These are phyloP conservation scores for Penicillium sp. DNA, from an alignment of 2,329 filamentous ascomycete species.

Conservation along the genomic window DNA sequence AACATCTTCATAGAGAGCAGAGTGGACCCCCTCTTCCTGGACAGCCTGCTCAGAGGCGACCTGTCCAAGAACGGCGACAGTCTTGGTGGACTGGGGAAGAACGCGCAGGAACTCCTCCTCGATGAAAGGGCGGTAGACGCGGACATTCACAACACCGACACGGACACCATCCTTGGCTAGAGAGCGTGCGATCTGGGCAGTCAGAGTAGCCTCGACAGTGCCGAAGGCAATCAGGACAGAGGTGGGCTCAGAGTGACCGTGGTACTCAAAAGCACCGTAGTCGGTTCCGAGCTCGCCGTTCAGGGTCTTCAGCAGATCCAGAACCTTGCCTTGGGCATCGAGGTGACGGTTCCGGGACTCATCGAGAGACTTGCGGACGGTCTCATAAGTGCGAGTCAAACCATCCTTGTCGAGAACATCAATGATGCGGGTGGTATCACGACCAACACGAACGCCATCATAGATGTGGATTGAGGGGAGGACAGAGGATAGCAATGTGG, in stretches of 20 bases:
- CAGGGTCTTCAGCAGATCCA: slow-evolving; percentile 69
- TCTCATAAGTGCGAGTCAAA: slow-evolving; percentile 67
- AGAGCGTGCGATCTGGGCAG: slow-evolving; percentile 73
- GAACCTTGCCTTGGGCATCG: slow-evolving; percentile 69
- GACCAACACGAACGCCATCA: slow-evolving; percentile 78
- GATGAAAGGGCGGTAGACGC: slow-evolving; percentile 90
- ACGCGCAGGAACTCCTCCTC: slow-evolving; percentile 88
- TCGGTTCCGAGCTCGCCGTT: slow-evolving; percentile 92
- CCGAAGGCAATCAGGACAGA: slow-evolving; percentile 89
- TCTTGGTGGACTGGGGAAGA: slow-evolving; percentile 72
- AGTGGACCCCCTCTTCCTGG: slow-evolving; percentile 72
- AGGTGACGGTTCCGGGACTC: slow-evolving; percentile 67
- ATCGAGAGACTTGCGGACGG: slow-evolving; percentile 61
- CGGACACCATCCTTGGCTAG: slow-evolving; percentile 71
- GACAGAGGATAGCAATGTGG: slow-evolving; percentile 74
- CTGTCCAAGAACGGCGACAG: slow-evolving; percentile 84
- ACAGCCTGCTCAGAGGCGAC: slow-evolving; percentile 73
- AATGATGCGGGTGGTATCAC: slow-evolving; percentile 78
- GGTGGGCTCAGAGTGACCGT: slow-evolving; percentile 75
- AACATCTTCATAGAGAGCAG: slow-evolving; percentile 89
- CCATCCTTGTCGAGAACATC: slow-evolving; percentile 75
- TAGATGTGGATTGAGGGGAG: slow-evolving; percentile 85
- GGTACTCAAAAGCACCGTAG: slow-evolving; percentile 92
- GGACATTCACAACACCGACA: slow-evolving; percentile 86
- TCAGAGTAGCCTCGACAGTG: slow-evolving; percentile 82